Evolutionary conservation across 2,329 filamentous ascomycete genomes (phyloP), one percentile per base, ranked within the genome.

Genomic region (Diaporthe ilicicola): DNA sequence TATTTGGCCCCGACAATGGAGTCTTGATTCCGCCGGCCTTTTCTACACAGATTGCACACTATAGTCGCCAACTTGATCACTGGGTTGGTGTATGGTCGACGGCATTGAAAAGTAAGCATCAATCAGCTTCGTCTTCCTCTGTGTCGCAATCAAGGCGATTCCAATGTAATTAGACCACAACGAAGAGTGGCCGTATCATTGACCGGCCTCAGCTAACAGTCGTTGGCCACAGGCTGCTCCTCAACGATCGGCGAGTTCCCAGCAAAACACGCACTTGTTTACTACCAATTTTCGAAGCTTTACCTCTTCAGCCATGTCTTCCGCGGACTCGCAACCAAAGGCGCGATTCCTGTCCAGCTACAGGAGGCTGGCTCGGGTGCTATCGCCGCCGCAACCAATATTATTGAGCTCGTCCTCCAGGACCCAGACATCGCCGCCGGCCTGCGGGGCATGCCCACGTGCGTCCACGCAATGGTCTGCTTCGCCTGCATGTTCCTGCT

Each of bases 1-100:
- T 88, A 0, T 90, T 91, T 71, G 88, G 89, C 0, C 84, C 85
- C 0, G 88, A 90, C 62, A 85, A 81, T 0, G 85, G 87, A 22
- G 84, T 87, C 34, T 81, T 84, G 0, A 79, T 90, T 6, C 85
- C 85, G 0, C 81, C 85, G 24, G 82, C 84, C 3, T 87, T 89
- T 69, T 82, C 86, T 37, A 81, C 84, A 12, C 88, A 90, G 66
- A 78, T 80, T 48, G 74, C 71, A 2, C 79, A 77, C 70, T 80
- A 77, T 19, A 74, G 76, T 8, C 74, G 78, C 4, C 80, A 82
- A 39, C 74, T 83, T 1, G 81, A 82, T 8, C 76, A 79, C n/a
- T 83, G 82, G 80, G 74, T 81, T 2, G 74, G 74, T 0, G 77
- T 79, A 3, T 83, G 82, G 82, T 79, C 79, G 0, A 74, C 73